Evolutionary conservation across 2,329 filamentous ascomycete genomes (phyloP).

Genomic region (Cladosporium sp.): DNA sequence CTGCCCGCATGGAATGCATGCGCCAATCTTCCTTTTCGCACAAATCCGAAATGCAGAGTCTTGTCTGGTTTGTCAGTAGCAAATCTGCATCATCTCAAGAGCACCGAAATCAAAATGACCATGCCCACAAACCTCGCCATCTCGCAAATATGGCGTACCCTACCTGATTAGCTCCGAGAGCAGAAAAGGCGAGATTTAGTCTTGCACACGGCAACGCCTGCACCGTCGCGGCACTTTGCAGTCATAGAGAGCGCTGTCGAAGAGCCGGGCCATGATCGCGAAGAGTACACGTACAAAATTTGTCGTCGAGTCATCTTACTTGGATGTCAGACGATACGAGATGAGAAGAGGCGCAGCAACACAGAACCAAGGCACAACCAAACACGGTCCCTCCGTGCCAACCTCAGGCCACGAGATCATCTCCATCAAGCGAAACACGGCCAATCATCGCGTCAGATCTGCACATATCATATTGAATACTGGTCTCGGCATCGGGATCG

Average conservation of each 20-base stretch:
- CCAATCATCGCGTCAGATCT: slow-evolving; percentile 3
- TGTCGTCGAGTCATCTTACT: no score
- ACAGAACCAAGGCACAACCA: neutral
- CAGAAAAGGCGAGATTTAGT: no score
- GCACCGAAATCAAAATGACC: no score
- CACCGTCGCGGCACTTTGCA: no score
- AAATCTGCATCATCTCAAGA: neutral
- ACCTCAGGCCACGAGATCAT: slow-evolving; percentile 12
- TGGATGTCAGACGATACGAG: neutral
- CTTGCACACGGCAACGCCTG: no score
- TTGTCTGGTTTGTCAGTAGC: no score
- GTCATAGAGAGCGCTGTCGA: neutral
- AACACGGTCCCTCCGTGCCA: neutral
- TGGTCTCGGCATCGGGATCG: neutral
- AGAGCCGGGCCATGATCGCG: no score
- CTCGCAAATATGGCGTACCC: neutral
- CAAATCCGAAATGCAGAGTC: neutral
- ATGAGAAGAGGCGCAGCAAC: slow-evolving; percentile 8
- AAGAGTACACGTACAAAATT: neutral
- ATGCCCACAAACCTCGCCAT: neutral
- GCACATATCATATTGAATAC: neutral
- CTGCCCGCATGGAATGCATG: neutral
- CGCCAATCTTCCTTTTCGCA: slow-evolving; percentile 9
- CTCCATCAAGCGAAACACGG: slow-evolving; percentile 4
- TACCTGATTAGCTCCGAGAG: no score